Conservation (phyloP, 441 rosid genomes). For the Pelargonium cotyledonis region DNA sequence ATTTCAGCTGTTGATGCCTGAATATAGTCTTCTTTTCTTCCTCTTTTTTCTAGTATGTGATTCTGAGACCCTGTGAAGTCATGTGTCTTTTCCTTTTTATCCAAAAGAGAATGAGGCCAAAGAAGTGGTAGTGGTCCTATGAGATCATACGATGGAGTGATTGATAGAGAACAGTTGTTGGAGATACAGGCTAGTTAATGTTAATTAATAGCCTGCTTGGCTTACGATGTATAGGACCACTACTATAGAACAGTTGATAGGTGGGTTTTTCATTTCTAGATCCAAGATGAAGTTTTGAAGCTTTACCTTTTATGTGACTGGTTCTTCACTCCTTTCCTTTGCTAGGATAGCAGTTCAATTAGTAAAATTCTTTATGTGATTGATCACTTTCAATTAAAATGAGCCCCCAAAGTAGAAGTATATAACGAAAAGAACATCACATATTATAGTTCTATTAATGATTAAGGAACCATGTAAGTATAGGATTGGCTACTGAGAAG, state of each 20-base stretch:
- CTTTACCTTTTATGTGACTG: neutral
- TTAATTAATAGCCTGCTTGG: neutral
- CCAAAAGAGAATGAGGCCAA: neutral
- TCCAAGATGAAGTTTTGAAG: neutral
- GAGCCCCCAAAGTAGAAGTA: slow-evolving; percentile 1
- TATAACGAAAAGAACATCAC: neutral
- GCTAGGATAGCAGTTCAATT: too few relatives aligned
- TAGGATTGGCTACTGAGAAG: too few relatives aligned
- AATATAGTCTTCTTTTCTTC: neutral
- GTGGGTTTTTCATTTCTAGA: neutral
- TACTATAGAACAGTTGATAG: neutral
- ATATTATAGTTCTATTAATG: neutral
- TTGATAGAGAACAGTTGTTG: neutral
- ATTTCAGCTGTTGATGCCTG: neutral
- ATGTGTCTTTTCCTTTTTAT: too few relatives aligned
- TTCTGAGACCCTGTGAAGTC: neutral
- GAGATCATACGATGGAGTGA: too few relatives aligned
- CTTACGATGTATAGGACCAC: neutral
- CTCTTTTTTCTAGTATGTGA: neutral
- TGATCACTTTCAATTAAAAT: too few relatives aligned
- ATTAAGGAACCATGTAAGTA: too few relatives aligned
- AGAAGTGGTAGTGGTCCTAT: too few relatives aligned
- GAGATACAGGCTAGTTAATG: neutral
- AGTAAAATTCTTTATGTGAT: too few relatives aligned
- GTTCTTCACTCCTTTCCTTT: neutral